These are phyloP conservation scores for Ceratobasidium sp. DNA, from an alignment of 1,284 basidiomycete genomes.

Conservation along the genomic window DNA sequence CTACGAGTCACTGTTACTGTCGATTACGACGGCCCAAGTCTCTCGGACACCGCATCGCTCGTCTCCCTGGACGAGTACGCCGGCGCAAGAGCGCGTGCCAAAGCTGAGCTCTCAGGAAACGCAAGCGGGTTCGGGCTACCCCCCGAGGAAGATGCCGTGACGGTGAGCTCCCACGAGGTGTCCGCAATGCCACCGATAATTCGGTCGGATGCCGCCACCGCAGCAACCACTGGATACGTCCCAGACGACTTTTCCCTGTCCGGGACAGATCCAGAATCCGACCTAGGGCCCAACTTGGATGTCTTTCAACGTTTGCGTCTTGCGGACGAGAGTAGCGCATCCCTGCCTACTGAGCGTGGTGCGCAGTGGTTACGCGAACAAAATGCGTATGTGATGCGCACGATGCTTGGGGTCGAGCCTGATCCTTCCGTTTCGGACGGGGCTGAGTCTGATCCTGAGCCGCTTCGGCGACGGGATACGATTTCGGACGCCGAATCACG, in stretches of 20 bases:
- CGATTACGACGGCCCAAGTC: slow-evolving; percentile 88
- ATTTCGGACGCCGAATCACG: slow-evolving; percentile 54
- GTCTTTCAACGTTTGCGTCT: slow-evolving; percentile 66
- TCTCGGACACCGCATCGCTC: slow-evolving; percentile 84
- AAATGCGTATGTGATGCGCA: slow-evolving; percentile 63
- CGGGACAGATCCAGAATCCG: slow-evolving; percentile 31
- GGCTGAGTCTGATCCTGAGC: slow-evolving; percentile 12
- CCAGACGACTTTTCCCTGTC: slow-evolving; percentile 40
- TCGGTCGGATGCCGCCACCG: slow-evolving; percentile 26
- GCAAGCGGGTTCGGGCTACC: slow-evolving; percentile 36
- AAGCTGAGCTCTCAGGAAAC: slow-evolving; percentile 37
- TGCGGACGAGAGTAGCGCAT: slow-evolving; percentile 51
- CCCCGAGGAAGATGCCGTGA: slow-evolving; percentile 62
- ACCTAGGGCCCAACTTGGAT: slow-evolving; percentile 49
- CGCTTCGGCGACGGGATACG: slow-evolving; percentile 13
- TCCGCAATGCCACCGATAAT: background rate
- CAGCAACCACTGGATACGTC: slow-evolving; percentile 26
- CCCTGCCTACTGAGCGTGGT: slow-evolving; percentile 62
- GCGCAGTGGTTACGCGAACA: slow-evolving; percentile 84
- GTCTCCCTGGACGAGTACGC: slow-evolving; percentile 74
- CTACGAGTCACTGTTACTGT: slow-evolving; percentile 76
- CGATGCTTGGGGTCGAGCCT: slow-evolving; percentile 65
- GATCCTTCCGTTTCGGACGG: slow-evolving; percentile 59
- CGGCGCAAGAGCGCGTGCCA: slow-evolving; percentile 15
- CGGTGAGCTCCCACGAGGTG: slow-evolving; percentile 57